phyloP scores from a whole-genome alignment of 306 rosid species.

The Rosa persica region DNA sequence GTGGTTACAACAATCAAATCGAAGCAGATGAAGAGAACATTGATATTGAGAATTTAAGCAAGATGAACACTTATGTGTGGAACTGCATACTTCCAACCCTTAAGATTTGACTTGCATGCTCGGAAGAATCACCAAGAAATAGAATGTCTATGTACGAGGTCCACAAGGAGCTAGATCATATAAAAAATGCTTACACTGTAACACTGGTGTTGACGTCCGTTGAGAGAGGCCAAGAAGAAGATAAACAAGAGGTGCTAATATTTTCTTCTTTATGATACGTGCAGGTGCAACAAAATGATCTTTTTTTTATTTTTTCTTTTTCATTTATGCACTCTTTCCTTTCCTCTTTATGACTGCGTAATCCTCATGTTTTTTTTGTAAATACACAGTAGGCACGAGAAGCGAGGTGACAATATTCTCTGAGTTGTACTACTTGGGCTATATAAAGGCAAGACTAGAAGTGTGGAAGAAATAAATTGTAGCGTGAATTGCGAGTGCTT shows the following conservation, averaged over 20 bases:
- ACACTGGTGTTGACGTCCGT: not conserved
- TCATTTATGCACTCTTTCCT: no score
- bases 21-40: not conserved
- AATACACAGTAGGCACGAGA: not conserved
- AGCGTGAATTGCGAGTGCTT: no score
- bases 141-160: conserved; percentile 31
- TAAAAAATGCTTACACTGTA: conserved; percentile 1
- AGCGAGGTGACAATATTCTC: not conserved
- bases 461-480: no score
- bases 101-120: conserved; percentile 33
- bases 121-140: conserved; percentile 24
- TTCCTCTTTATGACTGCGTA: no score
- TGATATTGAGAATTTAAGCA: not conserved
- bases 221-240: not conserved
- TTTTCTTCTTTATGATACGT: no score
- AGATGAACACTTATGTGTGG: not conserved
- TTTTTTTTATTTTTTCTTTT: no score
- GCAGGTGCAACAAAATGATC: not conserved
- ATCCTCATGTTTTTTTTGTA: not conserved
- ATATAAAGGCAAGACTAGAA: no score
- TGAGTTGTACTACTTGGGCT: not conserved
- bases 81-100: conserved; percentile 30
- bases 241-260: not conserved
- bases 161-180: conserved; percentile 19
- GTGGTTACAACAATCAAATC: not conserved